These are phyloP conservation scores for Ceratobasidium theobromae DNA, from an alignment of 1,284 basidiomycete genomes.

Conservation along the genomic window DNA sequence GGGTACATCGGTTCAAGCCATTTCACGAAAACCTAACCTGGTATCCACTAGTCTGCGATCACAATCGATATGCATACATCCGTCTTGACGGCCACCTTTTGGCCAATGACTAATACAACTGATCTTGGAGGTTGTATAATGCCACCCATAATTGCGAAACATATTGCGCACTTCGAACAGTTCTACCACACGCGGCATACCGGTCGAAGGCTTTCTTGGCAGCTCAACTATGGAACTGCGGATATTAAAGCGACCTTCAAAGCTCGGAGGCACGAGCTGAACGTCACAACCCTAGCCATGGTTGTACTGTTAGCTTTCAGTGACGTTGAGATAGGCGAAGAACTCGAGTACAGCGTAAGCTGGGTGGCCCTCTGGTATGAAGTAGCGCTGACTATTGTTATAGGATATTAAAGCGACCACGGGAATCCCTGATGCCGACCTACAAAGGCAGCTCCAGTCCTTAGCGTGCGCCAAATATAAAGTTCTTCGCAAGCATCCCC, in stretches of 20 bases:
- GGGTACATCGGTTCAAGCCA: conserved; percentile 49
- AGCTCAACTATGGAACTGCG: conserved; percentile 87
- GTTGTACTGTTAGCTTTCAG: conserved; percentile 91
- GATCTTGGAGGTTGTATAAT: conserved; percentile 51
- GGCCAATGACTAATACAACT: conserved; percentile 68
- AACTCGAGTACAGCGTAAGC: conserved; percentile 70
- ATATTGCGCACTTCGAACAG: conserved; percentile 77
- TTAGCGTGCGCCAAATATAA: conserved; percentile 98
- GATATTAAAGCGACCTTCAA: conserved; percentile 89
- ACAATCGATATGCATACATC: conserved; percentile 71
- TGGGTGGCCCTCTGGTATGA: not conserved
- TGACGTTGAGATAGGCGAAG: conserved; percentile 63
- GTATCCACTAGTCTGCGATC: conserved; percentile 47
- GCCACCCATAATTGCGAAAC: conserved; percentile 63
- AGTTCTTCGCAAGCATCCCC: conserved; percentile 88
- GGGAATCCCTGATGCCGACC: conserved; percentile 71
- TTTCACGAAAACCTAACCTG: not conserved
- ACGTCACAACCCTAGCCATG: conserved; percentile 88
- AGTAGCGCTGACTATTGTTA: conserved; percentile 25
- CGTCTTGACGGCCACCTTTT: conserved; percentile 92
- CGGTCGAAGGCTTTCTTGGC: conserved; percentile 91
- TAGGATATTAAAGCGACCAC: conserved; percentile 61
- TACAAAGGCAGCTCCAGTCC: conserved; percentile 91
- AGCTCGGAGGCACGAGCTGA: conserved; percentile 80
- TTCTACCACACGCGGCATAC: conserved; percentile 91